phyloP scores from a whole-genome alignment of 2,329 filamentous ascomycete species.

The Elsinoe australis region DNA sequence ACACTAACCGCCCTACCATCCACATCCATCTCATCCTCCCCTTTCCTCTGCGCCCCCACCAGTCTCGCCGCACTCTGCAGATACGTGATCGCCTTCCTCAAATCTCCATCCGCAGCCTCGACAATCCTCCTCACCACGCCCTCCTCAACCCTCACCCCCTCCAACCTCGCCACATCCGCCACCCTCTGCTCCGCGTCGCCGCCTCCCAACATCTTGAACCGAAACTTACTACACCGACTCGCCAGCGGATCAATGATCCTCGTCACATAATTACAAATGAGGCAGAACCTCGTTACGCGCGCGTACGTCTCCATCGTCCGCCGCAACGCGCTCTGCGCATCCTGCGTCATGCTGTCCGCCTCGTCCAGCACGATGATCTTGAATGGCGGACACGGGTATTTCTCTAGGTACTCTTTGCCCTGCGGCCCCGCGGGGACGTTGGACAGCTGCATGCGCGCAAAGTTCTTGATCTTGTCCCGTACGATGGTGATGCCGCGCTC shows the following conservation, averaged over 20 bases:
- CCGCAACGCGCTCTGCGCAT: constrained; percentile 85
- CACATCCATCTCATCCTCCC: constrained; percentile 49
- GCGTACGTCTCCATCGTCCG: constrained; percentile 98
- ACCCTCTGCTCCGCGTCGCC: constrained; percentile 72
- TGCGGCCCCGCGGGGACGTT: constrained; percentile 62
- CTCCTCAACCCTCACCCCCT: constrained; percentile 66
- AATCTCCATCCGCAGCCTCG: constrained; percentile 81
- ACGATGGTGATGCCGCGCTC: constrained; percentile 97
- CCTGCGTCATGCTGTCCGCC: constrained; percentile 97
- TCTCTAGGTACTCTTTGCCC: constrained; percentile 48
- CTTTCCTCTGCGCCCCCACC: constrained; percentile 62
- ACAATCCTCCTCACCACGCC: constrained; percentile 80
- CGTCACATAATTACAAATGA: constrained; percentile 98
- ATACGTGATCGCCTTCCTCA: constrained; percentile 93
- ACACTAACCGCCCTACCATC: constrained; percentile 56
- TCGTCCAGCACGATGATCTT: constrained; percentile 99
- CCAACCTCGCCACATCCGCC: constrained; percentile 70
- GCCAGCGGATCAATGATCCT: constrained; percentile 95
- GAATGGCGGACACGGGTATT: constrained; percentile 92
- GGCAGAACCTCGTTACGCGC: constrained; percentile 91
- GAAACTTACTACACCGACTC: constrained; percentile 88
- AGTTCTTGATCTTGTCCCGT: constrained; percentile 95
- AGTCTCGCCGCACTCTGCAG: constrained; percentile 88
- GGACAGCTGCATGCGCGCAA: constrained; percentile 88
- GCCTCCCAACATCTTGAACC: constrained; percentile 92